These are phyloP conservation scores for Talaromyces ruber DNA, from an alignment of 495 filamentous ascomycete genomes.

Conservation along the genomic window DNA sequence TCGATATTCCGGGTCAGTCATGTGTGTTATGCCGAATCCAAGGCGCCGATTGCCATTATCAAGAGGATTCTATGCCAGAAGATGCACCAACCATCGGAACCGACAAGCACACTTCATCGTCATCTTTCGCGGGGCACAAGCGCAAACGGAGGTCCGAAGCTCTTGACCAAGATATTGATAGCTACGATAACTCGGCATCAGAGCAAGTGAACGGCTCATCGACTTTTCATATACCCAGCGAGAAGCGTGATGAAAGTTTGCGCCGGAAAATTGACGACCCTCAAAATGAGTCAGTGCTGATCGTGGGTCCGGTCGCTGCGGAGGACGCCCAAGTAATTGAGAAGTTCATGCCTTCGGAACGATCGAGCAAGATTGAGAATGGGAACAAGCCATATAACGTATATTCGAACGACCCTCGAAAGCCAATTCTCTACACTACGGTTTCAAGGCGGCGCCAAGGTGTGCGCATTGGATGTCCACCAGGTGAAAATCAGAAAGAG, in stretches of 20 bases:
- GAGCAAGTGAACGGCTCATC: not conserved
- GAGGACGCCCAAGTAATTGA: constrained; percentile 46
- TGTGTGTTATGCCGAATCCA: constrained; percentile 43
- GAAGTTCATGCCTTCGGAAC: constrained; percentile 39
- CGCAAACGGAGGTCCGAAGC: constrained; percentile 2
- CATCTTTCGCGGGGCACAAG: not conserved
- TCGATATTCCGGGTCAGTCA: constrained; percentile 38
- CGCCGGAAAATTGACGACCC: constrained; percentile 30
- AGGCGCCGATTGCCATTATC: constrained; percentile 40
- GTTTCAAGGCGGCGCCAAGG: constrained; percentile 39
- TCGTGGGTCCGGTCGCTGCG: constrained; percentile 42
- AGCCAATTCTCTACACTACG: constrained; percentile 39
- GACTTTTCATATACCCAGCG: constrained; percentile 6
- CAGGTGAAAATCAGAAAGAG: constrained; percentile 44
- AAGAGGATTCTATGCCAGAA: constrained; percentile 28
- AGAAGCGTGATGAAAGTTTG: constrained; percentile 24
- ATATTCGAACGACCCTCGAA: constrained; percentile 39
- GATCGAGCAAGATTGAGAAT: constrained; percentile 27
- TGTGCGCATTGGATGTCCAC: constrained; percentile 37
- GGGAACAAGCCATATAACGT: constrained; percentile 39
- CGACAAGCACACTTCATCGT: constrained; percentile 14
- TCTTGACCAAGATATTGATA: not conserved
- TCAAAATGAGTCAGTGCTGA: constrained; percentile 40
- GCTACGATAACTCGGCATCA: not conserved
- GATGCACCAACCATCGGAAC: constrained; percentile 15